These are phyloP conservation scores for Typha latifolia DNA, from an alignment of 176 grass and related monocot species.

Conservation along the genomic window DNA sequence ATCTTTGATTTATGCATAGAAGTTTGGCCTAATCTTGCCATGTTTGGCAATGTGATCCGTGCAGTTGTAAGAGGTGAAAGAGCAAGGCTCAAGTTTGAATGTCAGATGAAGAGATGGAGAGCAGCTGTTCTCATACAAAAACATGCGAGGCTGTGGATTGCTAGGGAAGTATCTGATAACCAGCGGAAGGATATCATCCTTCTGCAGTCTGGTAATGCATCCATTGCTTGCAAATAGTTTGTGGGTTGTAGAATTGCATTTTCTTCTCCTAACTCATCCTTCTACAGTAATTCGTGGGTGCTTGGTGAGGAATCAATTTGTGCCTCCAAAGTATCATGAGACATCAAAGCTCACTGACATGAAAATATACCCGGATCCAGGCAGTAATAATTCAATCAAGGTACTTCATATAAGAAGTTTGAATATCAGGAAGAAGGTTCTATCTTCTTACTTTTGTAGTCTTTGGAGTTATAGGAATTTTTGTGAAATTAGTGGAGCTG, in stretches of 20 bases:
- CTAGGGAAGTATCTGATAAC: slow-evolving; percentile 34
- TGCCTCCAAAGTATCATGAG: slow-evolving; percentile 28
- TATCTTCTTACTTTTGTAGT: too few relatives aligned
- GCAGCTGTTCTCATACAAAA: slow-evolving; percentile 89
- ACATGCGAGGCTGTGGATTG: slow-evolving; percentile 43
- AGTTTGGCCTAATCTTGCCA: neutral
- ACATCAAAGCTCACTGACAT: slow-evolving; percentile 16
- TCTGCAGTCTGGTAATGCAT: slow-evolving; percentile 68
- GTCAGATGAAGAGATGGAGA: slow-evolving; percentile 58
- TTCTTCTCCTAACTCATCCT: neutral
- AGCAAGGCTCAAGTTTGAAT: slow-evolving; percentile 40
- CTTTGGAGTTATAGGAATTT: too few relatives aligned
- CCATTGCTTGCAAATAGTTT: neutral
- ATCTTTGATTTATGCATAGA: neutral
- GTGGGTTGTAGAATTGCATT: neutral
- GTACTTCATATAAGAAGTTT: slow-evolving; percentile 33
- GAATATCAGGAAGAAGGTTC: neutral
- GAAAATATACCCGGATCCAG: slow-evolving; percentile 20
- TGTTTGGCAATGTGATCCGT: neutral
- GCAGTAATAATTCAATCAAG: slow-evolving; percentile 18
- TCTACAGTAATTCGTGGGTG: slow-evolving; percentile 59
- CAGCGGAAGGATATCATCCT: slow-evolving; percentile 49
- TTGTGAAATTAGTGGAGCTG: too few relatives aligned
- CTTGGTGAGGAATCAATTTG: slow-evolving; percentile 57
- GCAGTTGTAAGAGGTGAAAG: slow-evolving; percentile 75